Evolutionary conservation across 306 rosid genomes (phyloP).

Genomic region (Abrus pulchellus): DNA sequence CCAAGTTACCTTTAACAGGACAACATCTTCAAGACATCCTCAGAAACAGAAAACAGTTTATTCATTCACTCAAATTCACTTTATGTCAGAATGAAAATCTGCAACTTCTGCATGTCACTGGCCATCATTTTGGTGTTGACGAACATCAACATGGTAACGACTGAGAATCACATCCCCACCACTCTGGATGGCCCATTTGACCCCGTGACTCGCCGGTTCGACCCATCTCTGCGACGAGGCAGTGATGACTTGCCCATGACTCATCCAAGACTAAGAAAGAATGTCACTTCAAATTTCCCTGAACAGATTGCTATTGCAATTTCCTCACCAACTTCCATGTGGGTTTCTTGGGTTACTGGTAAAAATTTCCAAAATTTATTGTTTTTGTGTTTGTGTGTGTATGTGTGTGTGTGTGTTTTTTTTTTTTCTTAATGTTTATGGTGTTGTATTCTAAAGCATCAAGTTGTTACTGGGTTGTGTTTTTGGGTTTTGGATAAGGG

Average conservation of each 20-base stretch:
- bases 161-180: constrained; percentile 65
- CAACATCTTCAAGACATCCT: not conserved
- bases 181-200: constrained; percentile 88
- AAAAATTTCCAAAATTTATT: constrained; percentile 16
- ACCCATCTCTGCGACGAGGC: constrained; percentile 70
- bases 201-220: constrained; percentile 76
- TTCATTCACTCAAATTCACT: constrained; percentile 8
- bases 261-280: constrained; percentile 82
- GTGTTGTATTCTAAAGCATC: constrained; percentile 27
- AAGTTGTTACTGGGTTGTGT: constrained; percentile 42
- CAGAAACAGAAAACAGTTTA: not conserved
- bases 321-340: constrained; percentile 82
- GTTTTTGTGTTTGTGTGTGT: not conserved
- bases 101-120: constrained; percentile 46
- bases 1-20: not conserved
- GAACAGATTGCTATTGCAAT: constrained; percentile 89
- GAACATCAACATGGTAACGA: constrained; percentile 43
- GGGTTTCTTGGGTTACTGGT: constrained; percentile 97
- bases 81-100: constrained; percentile 49
- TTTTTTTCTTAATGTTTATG: not conserved
- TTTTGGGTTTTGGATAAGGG: constrained; percentile 63
- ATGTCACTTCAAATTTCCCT: constrained; percentile 74
- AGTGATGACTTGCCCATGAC: constrained; percentile 93
- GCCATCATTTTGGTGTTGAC: constrained; percentile 43
- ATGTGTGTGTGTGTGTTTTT: no score